A percentile compares a stretch with the other conserved stretches of the same genome.
These are phyloP conservation scores for Cucurbita ficifolia DNA, from an alignment of 306 rosid genomes.

Conservation along the genomic window DNA sequence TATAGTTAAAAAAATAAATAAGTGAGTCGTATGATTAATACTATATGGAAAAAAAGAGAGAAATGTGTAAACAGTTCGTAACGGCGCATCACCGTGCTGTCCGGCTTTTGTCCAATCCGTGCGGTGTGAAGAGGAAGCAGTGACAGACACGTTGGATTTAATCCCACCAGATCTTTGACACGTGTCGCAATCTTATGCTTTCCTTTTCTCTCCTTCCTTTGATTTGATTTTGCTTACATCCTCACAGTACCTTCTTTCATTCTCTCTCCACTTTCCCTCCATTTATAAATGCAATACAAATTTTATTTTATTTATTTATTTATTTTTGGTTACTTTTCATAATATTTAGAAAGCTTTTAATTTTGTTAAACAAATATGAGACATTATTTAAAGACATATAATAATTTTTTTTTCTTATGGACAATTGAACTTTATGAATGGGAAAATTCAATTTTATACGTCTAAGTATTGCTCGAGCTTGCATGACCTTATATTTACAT, in stretches of 20 bases:
- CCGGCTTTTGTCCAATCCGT: conserved; percentile 32
- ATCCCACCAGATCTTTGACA: conserved; percentile 6
- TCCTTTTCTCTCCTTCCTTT: not conserved
- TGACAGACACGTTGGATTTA: conserved; percentile 9
- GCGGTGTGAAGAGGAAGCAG: conserved; percentile 27
- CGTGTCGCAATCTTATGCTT: not conserved
- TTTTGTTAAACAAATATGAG: too few relatives aligned
- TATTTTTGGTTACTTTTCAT: too few relatives aligned
- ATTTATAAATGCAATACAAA: too few relatives aligned
- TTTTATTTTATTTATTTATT: too few relatives aligned
- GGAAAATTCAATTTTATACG: too few relatives aligned
- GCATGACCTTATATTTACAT: too few relatives aligned
- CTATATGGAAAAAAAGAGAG: not conserved
- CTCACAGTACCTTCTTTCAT: conserved; percentile 1
- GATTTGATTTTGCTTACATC: conserved; percentile 16
- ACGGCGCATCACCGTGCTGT: conserved; percentile 54
- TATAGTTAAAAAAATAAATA: not conserved
- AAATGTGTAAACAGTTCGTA: conserved; percentile 18
- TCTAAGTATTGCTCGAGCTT: too few relatives aligned
- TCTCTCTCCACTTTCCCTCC: too few relatives aligned
- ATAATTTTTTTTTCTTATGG: too few relatives aligned
- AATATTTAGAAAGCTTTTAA: too few relatives aligned
- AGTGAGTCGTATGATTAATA: not conserved
- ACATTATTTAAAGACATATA: too few relatives aligned
- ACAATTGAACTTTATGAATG: too few relatives aligned